Percentiles rank a stretch among this genome's conserved stretches.
These are phyloP conservation scores for Vitellaria paradoxa DNA, from an alignment of 179 eudicot species.

Conservation along the genomic window DNA sequence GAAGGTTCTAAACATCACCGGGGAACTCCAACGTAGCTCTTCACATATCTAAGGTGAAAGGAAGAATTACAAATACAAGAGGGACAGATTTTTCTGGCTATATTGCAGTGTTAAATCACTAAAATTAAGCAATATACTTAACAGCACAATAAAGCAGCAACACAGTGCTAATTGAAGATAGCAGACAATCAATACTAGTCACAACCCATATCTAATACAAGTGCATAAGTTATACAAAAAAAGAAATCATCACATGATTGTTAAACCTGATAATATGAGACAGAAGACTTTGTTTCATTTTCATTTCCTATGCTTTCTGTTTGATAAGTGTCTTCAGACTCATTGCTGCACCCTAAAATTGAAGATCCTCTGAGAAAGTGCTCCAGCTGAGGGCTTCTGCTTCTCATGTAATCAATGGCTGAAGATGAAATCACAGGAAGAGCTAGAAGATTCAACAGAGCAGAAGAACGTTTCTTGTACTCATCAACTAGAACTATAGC, in stretches of 20 bases:
- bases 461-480: constrained; percentile 63
- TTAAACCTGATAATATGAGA: constrained; percentile 72
- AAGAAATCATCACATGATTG: too few species aligned
- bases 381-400: constrained; percentile 48
- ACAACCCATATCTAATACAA: background rate
- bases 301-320: constrained; percentile 39
- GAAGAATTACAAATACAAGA: background rate
- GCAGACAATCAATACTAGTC: background rate
- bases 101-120: background rate
- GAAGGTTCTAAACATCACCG: constrained; percentile 1
- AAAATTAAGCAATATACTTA: background rate
- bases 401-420: constrained; percentile 45
- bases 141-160: background rate
- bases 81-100: background rate
- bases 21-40: background rate
- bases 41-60: background rate
- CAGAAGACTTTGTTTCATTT: constrained; percentile 36
- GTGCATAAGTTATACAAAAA: background rate
- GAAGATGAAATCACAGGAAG: constrained; percentile 67
- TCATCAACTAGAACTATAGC: constrained; percentile 54
- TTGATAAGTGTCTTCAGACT: constrained; percentile 36
- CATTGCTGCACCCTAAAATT: constrained; percentile 34
- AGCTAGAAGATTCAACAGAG: constrained; percentile 60
- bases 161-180: background rate
- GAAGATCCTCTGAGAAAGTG: constrained; percentile 55